phyloP scores from a whole-genome alignment of 176 grass and related monocot genomes.

The Carex pumila region DNA sequence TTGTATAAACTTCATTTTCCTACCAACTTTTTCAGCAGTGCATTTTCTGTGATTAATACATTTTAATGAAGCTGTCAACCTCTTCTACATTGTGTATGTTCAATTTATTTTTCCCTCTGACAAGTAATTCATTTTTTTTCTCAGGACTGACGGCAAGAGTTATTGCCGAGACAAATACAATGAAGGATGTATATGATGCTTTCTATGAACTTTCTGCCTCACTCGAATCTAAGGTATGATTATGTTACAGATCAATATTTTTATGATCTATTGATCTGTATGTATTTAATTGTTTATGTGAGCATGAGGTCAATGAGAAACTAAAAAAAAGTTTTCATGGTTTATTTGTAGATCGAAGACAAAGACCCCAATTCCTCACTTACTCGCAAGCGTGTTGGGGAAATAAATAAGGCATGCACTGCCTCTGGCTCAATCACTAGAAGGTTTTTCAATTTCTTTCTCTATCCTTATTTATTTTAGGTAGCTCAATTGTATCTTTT shows the following conservation, averaged over 20 bases:
- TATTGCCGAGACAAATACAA: constrained; percentile 64
- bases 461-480: constrained; percentile 3
- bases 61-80: background rate
- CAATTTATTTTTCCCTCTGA: constrained; percentile 3
- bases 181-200: constrained; percentile 67
- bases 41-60: background rate
- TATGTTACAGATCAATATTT: background rate
- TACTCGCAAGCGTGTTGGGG: constrained; percentile 43
- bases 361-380: constrained; percentile 56
- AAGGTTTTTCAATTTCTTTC: constrained; percentile 43
- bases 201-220: constrained; percentile 75
- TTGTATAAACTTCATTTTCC: background rate
- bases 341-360: no score
- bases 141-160: constrained; percentile 73
- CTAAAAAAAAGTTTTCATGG: background rate
- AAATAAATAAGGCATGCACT: constrained; percentile 65
- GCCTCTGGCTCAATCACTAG: constrained; percentile 57
- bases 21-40: background rate
- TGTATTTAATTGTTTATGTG: background rate
- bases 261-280: background rate
- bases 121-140: background rate
- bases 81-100: background rate
- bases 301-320: background rate
- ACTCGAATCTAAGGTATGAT: constrained; percentile 72
- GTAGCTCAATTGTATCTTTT: background rate